phyloP scores from a whole-genome alignment of 2,329 filamentous ascomycete species.

The Diaporthe humulicola region DNA sequence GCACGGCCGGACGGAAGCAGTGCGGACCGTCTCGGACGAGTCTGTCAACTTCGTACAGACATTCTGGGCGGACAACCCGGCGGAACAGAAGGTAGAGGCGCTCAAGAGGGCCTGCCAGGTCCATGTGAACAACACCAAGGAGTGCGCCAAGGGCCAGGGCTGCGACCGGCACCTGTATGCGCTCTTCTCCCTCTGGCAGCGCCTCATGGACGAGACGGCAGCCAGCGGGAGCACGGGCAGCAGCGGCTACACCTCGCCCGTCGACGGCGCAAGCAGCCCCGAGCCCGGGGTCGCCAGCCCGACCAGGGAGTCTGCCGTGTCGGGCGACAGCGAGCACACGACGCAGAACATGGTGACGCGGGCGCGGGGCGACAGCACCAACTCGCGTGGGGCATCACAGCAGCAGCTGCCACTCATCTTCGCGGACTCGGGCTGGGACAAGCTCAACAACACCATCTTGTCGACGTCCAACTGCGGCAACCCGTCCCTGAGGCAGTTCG shows the following conservation, averaged over 20 bases:
- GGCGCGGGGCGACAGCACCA: constrained; percentile 67
- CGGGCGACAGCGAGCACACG: constrained; percentile 52
- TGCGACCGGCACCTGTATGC: constrained; percentile 96
- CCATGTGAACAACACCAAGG: constrained; percentile 83
- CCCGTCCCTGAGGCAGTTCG: constrained; percentile 93
- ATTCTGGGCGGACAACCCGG: constrained; percentile 93
- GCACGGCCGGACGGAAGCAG: constrained; percentile 94
- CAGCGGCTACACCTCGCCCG: constrained; percentile 75
- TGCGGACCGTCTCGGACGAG: constrained; percentile 86
- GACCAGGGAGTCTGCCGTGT: constrained; percentile 63
- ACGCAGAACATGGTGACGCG: constrained; percentile 51
- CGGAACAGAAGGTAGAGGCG: constrained; percentile 86
- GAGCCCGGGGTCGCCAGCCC: constrained; percentile 68
- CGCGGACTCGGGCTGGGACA: constrained; percentile 91
- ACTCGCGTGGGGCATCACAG: constrained; percentile 56
- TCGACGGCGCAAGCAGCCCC: constrained; percentile 58
- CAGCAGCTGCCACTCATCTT: constrained; percentile 80
- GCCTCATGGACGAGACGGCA: constrained; percentile 81
- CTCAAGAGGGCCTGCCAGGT: constrained; percentile 86
- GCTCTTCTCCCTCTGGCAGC: constrained; percentile 94
- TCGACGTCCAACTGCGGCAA: constrained; percentile 99
- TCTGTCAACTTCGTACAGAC: constrained; percentile 90
- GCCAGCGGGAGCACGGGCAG: constrained; percentile 65
- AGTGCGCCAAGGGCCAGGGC: constrained; percentile 90
- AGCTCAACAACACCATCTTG: constrained; percentile 92